Evolutionary conservation across 2,329 filamentous ascomycete genomes (phyloP), one percentile per base, ranked within the genome.

Genomic region (Microdochium bolleyi): DNA sequence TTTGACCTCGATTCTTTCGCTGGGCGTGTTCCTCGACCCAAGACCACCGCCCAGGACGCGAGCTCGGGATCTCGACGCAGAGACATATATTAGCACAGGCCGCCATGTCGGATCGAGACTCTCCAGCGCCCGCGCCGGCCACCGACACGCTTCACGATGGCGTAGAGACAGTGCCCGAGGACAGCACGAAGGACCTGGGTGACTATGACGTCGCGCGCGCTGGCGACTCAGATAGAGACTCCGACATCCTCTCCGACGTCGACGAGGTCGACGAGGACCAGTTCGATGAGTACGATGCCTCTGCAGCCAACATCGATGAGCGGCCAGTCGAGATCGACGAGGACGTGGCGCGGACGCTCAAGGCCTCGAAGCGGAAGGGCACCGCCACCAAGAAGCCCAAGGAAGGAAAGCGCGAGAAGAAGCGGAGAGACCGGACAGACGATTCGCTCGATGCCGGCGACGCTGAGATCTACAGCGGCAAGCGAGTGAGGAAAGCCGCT

Each of bases 311-410:
- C 50, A 78, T 84, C 38, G 81, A 84, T 63, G 78, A 84, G 62
- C 75, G 80, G 24, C 82, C 82, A 1, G 75, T 84, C n/a, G 80
- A 83, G 25, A 85, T 87, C 56, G 84, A 87, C 60, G 83, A 86
- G 61, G 82, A 85, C 57, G 75, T 81, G 52, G 81, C 82, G 7
- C 77, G 78, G 53, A 83, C 81, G 2, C 68, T 87, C 30, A 86
- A 86, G 65, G 82, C 81, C 0, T 75, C 75, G n/a, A 85, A 83
- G 68, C 71, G 82, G 54, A 86, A 85, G 71, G 84, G 84, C 51
- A 82, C 79, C 27, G 77, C 78, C 49, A 70, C 76, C 46, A 89
- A 87, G 69, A 94, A 90, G 71, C 87, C 88, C 51, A 84, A 87
- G 66, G 87, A 84, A 62, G 84, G 82, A n/a, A 78, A 83, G 50